Conservation (phyloP, 768 basidiomycete genomes). For the Daedaleopsis sinensis region DNA sequence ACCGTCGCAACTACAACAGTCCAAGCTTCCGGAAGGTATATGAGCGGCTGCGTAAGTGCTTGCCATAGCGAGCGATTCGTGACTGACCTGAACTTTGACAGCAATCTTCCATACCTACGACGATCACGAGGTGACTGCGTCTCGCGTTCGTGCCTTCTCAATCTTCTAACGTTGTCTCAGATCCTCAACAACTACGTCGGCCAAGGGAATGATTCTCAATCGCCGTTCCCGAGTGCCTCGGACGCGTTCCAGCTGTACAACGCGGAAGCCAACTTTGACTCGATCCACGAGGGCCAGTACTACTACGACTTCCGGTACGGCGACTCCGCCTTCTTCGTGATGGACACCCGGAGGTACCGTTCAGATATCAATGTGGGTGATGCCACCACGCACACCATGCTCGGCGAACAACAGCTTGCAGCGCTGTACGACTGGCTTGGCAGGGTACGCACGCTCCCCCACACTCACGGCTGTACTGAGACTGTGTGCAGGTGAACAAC, state of each 20-base stretch:
- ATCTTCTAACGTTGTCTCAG: conserved; percentile 33
- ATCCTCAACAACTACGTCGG: conserved; percentile 72
- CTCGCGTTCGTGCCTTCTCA: not conserved
- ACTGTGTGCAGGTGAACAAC: conserved; percentile 52
- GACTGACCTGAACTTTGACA: conserved; percentile 28
- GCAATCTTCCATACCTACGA: conserved; percentile 73
- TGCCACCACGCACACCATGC: conserved; percentile 57
- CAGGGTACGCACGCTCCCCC: conserved; percentile 37
- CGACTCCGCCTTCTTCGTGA: conserved; percentile 76
- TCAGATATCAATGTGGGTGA: conserved; percentile 43
- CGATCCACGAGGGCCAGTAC: conserved; percentile 44
- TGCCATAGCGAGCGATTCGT: not conserved
- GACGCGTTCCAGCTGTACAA: conserved; percentile 62
- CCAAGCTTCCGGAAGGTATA: conserved; percentile 68
- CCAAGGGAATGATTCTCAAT: conserved; percentile 50
- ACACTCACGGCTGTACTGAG: no score
- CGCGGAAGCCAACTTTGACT: conserved; percentile 63
- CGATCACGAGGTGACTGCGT: conserved; percentile 60
- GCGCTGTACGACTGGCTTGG: conserved; percentile 66
- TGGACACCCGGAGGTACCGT: conserved; percentile 70
- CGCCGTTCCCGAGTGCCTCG: conserved; percentile 59
- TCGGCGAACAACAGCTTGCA: conserved; percentile 65
- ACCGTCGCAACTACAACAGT: conserved; percentile 68
- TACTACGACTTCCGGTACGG: conserved; percentile 68
- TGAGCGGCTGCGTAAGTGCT: conserved; percentile 66